Base-by-base conservation (phyloP, 208 protist species). In the Angomonas ambiguus region DNA sequence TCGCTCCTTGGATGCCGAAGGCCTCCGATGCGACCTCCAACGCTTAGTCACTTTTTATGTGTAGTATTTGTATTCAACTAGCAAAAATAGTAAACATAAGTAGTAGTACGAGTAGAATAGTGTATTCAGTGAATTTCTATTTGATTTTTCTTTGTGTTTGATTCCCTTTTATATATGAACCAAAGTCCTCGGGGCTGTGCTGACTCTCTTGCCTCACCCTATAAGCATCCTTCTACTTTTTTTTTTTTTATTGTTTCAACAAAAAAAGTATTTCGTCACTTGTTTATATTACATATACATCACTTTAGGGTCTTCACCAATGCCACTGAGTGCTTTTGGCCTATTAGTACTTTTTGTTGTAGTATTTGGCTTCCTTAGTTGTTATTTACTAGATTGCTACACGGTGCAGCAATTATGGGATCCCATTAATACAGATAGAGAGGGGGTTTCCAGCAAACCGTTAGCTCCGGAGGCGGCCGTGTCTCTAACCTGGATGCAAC, bases 1-100 rank as follows among this genome's bases (percentile, higher is more conserved):
- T 77, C n/a, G 90, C 90, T 6, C 90, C 90, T 32, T 96, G 90
- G 90, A 91, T 96, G 87, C 78, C 86, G 34, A 92, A 91, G 81
- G 60, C 78, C 30, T 76, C 77, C 13, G 86, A 93, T 34, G 82
- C 91, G 68, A 80, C 73, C 6, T 82, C 85, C 6, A 95, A 95
- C 67, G 83, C 76, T 51, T 95, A 89, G 79, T 30, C 2, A n/a
- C 27, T 16, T 38, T 27, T 13, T 33, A 18, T n/a, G n/a, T n/a
- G n/a, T n/a, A n/a, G n/a, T n/a, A n/a, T n/a, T n/a, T n/a, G n/a
- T n/a, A n/a, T n/a, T n/a, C 8, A 57, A 30, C 10, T 10, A 27
- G 24, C 51, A n/a, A 11, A 27, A 57, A 22, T 57, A 57, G 51
- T 57, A 28, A 22, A 22, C 13, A 16, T 57, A 45, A n/a, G 38